These are phyloP conservation scores for Metschnikowia dekortorum DNA, from an alignment of 805 yeast genomes.

Conservation along the genomic window DNA sequence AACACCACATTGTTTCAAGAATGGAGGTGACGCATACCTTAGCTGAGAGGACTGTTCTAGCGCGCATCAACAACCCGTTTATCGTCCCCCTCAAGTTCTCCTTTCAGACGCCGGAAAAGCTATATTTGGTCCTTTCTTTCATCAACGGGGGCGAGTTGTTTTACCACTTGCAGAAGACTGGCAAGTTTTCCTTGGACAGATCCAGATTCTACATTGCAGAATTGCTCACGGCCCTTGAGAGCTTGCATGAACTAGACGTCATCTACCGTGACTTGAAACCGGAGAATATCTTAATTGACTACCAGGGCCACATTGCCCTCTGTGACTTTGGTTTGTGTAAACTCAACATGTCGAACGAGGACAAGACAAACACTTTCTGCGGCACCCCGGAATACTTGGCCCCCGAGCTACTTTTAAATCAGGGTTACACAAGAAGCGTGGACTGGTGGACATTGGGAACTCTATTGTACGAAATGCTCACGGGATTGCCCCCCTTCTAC, in stretches of 20 bases:
- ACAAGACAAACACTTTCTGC: constrained; percentile 88
- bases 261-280: constrained; percentile 96
- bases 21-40: constrained; percentile 94
- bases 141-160: constrained; percentile 97
- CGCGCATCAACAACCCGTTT: constrained; percentile 90
- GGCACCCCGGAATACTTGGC: constrained; percentile 98
- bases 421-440: constrained; percentile 91
- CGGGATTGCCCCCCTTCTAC: constrained; percentile 95
- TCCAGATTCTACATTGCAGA: constrained; percentile 94
- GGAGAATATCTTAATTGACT: constrained; percentile 88
- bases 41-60: constrained; percentile 93
- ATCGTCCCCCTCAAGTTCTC: constrained; percentile 94
- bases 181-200: constrained; percentile 82
- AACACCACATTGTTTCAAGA: constrained; percentile 89
- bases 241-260: constrained; percentile 85
- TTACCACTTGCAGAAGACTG: constrained; percentile 88
- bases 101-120: constrained; percentile 94
- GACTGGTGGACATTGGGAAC: constrained; percentile 99
- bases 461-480: constrained; percentile 88
- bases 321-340: constrained; percentile 98
- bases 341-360: constrained; percentile 86
- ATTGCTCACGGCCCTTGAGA: constrained; percentile 86
- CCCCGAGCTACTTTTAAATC: constrained; percentile 86
- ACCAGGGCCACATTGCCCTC: constrained; percentile 95
- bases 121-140: constrained; percentile 85